Evolutionary conservation across 2,329 filamentous ascomycete genomes (phyloP).

Genomic region (Fusarium incarnatum): DNA sequence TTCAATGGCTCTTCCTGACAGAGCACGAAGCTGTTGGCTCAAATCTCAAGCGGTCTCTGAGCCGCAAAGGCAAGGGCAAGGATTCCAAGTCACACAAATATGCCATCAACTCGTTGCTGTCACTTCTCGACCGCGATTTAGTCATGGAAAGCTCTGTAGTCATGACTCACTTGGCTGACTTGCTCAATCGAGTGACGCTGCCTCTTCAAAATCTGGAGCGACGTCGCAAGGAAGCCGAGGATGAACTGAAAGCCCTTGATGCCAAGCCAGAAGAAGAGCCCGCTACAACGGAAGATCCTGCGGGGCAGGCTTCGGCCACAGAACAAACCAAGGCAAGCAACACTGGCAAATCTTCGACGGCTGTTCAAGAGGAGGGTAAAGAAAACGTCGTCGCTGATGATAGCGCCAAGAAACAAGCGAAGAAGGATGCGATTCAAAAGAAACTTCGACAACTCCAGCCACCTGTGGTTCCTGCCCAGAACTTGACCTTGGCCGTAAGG

Average conservation of each 20-base stretch:
- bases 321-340: constrained; percentile 50
- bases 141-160: constrained; percentile 97
- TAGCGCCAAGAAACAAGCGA: constrained; percentile 50
- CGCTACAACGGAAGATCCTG: constrained; percentile 37
- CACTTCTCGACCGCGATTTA: constrained; percentile 89
- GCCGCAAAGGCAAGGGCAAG: constrained; percentile 88
- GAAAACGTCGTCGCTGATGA: constrained; percentile 45
- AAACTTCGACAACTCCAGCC: constrained; percentile 75
- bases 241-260: constrained; percentile 60
- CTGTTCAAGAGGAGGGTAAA: constrained; percentile 45
- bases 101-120: constrained; percentile 90
- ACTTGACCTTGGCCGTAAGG: constrained; percentile 93
- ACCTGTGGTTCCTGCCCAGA: constrained; percentile 87
- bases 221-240: constrained; percentile 79
- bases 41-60: constrained; percentile 79
- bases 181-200: constrained; percentile 88
- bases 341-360: constrained; percentile 31
- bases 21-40: constrained; percentile 85
- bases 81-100: constrained; percentile 87
- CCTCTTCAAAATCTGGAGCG: constrained; percentile 86
- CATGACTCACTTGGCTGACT: constrained; percentile 90
- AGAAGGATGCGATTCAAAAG: constrained; percentile 58
- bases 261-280: constrained; percentile 54
- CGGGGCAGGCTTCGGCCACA: constrained; percentile 38
- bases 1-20: constrained; percentile 91